Percentiles rank a stretch among this genome's conserved stretches.
Evolutionary conservation across 2,329 filamentous ascomycete genomes (phyloP).

Genomic region (Ceratocystis ficicola): DNA sequence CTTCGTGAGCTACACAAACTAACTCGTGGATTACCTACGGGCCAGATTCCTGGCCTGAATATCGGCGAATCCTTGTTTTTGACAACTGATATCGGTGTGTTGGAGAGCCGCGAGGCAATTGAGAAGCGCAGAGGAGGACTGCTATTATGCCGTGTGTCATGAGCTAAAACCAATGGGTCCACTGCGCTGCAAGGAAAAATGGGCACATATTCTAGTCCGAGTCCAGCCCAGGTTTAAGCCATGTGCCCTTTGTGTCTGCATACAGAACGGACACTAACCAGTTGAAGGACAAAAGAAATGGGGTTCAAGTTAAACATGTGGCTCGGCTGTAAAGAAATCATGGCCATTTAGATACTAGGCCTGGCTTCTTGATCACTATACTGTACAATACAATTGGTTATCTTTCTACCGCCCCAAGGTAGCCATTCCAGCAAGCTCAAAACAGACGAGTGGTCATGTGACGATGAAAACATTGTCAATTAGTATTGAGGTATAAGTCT

Average conservation of each 20-base stretch:
- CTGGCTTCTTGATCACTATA: conserved; percentile 16
- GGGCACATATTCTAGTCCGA: neutral
- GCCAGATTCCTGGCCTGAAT: conserved; percentile 58
- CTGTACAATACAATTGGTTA: conserved; percentile 21
- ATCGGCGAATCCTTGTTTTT: conserved; percentile 76
- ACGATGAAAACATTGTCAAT: too few relatives aligned
- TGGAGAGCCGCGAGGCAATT: conserved; percentile 74
- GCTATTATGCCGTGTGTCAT: conserved; percentile 58
- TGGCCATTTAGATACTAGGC: neutral
- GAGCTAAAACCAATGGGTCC: conserved; percentile 22
- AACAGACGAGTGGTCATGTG: neutral
- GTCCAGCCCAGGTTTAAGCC: neutral
- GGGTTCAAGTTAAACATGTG: neutral
- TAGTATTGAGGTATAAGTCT: neutral
- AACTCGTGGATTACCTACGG: conserved; percentile 52
- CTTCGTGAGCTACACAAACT: conserved; percentile 51
- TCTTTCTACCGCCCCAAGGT: conserved; percentile 9
- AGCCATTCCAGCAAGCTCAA: neutral
- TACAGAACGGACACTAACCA: neutral
- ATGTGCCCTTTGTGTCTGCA: neutral
- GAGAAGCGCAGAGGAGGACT: conserved; percentile 70
- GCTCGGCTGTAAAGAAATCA: neutral
- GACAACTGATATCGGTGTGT: conserved; percentile 60
- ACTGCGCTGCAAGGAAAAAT: neutral
- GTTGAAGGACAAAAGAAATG: neutral